phyloP scores from a whole-genome alignment of 805 yeast species.

The Yarrowia divulgata region DNA sequence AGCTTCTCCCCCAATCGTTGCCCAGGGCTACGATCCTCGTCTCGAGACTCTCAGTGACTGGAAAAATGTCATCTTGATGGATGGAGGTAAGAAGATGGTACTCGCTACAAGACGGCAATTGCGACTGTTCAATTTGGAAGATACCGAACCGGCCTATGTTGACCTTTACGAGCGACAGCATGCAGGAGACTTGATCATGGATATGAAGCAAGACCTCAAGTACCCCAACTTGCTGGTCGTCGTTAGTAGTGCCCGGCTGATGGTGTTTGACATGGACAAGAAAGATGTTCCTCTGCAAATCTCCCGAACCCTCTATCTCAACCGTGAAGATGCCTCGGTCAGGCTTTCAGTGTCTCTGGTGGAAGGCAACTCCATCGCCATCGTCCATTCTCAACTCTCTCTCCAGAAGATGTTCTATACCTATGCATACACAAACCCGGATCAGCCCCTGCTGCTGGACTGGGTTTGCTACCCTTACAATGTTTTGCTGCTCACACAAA shows the following conservation, averaged over 20 bases:
- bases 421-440: not conserved
- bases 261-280: not conserved
- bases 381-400: conserved; percentile 16
- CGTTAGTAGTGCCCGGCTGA: not conserved
- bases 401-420: not conserved
- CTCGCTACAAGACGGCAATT: not conserved
- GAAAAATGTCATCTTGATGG: not conserved
- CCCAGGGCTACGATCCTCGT: not conserved
- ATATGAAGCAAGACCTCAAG: not conserved
- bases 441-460: not conserved
- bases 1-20: not conserved
- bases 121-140: not conserved
- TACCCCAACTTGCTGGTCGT: conserved; percentile 1
- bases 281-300: not conserved
- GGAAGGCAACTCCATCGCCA: not conserved
- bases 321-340: not conserved
- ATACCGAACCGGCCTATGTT: not conserved
- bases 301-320: not conserved
- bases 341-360: not conserved
- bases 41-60: conserved; percentile 23
- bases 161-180: not conserved
- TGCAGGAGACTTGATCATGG: not conserved
- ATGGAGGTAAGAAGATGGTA: not conserved
- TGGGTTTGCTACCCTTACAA: conserved; percentile 19
- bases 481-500: not conserved